Evolutionary conservation across 257 asterid genomes (phyloP).

Genomic region (Capsicum rhomboideum): DNA sequence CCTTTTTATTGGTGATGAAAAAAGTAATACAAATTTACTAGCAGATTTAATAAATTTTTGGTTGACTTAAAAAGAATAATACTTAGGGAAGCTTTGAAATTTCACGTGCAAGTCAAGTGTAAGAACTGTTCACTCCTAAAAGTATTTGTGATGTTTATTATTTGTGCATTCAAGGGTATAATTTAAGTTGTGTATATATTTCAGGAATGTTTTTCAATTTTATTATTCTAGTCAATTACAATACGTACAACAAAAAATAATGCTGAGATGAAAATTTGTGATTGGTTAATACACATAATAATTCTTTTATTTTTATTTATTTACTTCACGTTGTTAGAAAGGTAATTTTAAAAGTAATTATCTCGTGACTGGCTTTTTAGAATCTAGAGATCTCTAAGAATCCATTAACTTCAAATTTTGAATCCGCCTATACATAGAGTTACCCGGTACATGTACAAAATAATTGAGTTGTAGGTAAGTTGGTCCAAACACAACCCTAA

Average conservation of each 20-base stretch:
- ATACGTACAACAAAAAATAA: not conserved
- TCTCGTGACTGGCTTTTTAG: not conserved
- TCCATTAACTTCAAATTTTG: too few relatives aligned
- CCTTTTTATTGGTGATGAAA: too few relatives aligned
- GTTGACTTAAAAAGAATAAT: not conserved
- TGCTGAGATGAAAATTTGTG: not conserved
- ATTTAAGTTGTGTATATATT: not conserved
- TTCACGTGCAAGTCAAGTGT: not conserved
- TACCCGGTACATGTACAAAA: not conserved
- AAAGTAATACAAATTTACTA: too few relatives aligned
- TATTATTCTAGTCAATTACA: not conserved
- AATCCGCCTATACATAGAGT: too few relatives aligned
- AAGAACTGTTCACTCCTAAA: not conserved
- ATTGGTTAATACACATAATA: not conserved
- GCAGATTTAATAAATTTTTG: not conserved
- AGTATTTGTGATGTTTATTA: not conserved
- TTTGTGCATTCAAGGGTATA: not conserved
- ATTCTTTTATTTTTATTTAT: not conserved
- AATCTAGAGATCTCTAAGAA: not conserved
- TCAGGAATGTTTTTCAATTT: too few relatives aligned
- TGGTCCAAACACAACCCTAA: not conserved
- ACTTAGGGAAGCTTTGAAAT: not conserved
- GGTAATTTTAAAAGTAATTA: not conserved
- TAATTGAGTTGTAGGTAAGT: not conserved
- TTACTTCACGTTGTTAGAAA: too few relatives aligned